Evolutionary conservation across 2,329 filamentous ascomycete genomes (phyloP).

Genomic region (Epichloe bromicola): DNA sequence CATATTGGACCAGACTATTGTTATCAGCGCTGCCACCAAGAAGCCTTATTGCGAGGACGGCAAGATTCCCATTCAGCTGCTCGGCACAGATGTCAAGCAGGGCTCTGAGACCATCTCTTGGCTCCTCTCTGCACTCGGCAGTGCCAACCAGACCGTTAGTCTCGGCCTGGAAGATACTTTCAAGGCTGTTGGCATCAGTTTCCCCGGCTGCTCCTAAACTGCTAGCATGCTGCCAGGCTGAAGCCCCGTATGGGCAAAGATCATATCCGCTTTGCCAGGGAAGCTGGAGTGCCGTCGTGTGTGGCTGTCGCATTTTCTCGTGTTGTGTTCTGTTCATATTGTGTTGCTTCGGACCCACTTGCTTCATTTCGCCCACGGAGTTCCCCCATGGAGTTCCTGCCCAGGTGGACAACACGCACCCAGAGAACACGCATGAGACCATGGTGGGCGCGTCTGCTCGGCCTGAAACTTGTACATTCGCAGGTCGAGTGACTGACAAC

Average conservation of each 20-base stretch:
- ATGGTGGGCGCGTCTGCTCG: neutral
- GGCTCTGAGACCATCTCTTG: constrained; percentile 40
- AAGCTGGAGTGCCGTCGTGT: neutral
- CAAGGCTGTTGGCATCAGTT: constrained; percentile 8
- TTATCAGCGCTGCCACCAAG: constrained; percentile 27
- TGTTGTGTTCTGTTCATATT: neutral
- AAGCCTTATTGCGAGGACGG: constrained; percentile 40
- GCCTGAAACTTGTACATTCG: neutral
- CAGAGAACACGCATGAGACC: neutral
- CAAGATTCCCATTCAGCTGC: constrained; percentile 40
- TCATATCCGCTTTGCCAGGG: neutral
- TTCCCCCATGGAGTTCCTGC: neutral
- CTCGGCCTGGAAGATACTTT: constrained; percentile 38
- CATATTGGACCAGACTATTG: constrained; percentile 33
- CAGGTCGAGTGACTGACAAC: constrained; percentile 1
- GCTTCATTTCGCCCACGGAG: neutral
- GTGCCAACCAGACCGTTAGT: constrained; percentile 35
- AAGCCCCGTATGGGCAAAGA: neutral
- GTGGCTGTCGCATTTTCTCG: neutral
- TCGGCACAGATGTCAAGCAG: constrained; percentile 38
- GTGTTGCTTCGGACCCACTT: neutral
- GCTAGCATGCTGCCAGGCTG: neutral
- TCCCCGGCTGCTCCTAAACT: constrained; percentile 4
- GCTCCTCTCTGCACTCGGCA: constrained; percentile 40
- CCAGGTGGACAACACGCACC: neutral